Base-by-base conservation (phyloP, 495 filamentous ascomycete genomes). In the Podospora didyma region DNA sequence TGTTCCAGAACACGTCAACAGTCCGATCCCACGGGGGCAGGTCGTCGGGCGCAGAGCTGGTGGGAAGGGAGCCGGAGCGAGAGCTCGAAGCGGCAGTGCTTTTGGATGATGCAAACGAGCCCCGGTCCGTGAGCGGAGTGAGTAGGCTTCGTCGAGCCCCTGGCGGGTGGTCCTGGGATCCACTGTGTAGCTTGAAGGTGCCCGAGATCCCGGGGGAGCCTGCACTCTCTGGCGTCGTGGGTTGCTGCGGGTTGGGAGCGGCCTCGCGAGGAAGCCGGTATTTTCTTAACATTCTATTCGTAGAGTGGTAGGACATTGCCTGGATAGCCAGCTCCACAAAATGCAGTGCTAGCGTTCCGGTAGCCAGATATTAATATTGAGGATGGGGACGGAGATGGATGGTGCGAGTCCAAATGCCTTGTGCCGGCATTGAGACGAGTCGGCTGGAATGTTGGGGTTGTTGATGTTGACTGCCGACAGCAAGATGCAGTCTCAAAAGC, bases 11-110 rank as follows among this genome's bases (percentile, higher is more conserved):
- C 0, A 68, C 45, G 19, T 71, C 66, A 22, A 67, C 61, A 9
- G 51, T 66, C 7, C 69, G 66, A 47, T 71, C 66, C 66, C 69
- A 71, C 1, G 66, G 60, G 0, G 64, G 64, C 0, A 35, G 57
- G 23, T 54, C 49, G 6, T 35, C 46, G 6, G 48, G 31, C 31
- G 22, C 31, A 1, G 14, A 41, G 26, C 17, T 19, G 51, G 5
- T 46, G 12, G 39, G 5, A 3, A n/a, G 24, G 45, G 28, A 42
- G 45, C 24, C 34, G 45, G 28, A 42, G 45, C 24, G 24, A 12
- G 16, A 41, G 23, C 9, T 46, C 35, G 22, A 34, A 26, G 20
- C 20, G 7, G 17, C 7, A 5, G 39, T 7, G 39, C 39, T 42
- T 14, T 42, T 42, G 35, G 22, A 21, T 10, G 39, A 53, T 11